phyloP scores from a whole-genome alignment of 768 basidiomycete genomes.

The Russula emetica region DNA sequence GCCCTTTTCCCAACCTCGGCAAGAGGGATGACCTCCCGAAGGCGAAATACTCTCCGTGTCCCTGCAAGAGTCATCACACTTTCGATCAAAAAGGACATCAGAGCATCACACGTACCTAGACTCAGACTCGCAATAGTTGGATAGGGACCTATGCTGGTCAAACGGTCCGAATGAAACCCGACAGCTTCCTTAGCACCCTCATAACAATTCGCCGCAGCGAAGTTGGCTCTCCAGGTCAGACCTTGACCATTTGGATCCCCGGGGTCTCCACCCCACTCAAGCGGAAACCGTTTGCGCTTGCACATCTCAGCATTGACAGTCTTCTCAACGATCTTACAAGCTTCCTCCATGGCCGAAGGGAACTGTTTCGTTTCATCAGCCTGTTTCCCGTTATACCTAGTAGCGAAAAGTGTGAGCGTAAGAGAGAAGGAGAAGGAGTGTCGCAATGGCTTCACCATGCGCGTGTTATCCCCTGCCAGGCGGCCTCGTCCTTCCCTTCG shows the following conservation, averaged over 20 bases:
- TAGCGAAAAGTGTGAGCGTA: neutral
- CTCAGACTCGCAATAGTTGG: slow-evolving; percentile 83
- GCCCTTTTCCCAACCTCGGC: slow-evolving; percentile 53
- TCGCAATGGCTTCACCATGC: slow-evolving; percentile 51
- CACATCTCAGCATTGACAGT: slow-evolving; percentile 68
- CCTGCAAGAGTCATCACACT: slow-evolving; percentile 35
- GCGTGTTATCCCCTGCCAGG: slow-evolving; percentile 69
- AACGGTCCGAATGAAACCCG: slow-evolving; percentile 76
- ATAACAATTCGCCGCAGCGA: slow-evolving; percentile 83
- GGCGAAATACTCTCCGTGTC: slow-evolving; percentile 62
- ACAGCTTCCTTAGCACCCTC: slow-evolving; percentile 78
- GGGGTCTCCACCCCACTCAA: slow-evolving; percentile 57
- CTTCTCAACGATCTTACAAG: slow-evolving; percentile 63
- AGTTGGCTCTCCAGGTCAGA: slow-evolving; percentile 68
- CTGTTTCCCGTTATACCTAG: slow-evolving; percentile 75
- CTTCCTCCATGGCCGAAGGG: slow-evolving; percentile 70
- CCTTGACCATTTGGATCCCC: slow-evolving; percentile 23
- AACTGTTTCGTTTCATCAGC: slow-evolving; percentile 56
- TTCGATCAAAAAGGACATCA: neutral
- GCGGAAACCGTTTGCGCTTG: slow-evolving; percentile 53
- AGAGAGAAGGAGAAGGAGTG: neutral
- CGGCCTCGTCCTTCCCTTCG: slow-evolving; percentile 38
- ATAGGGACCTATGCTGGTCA: slow-evolving; percentile 79
- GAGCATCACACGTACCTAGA: slow-evolving; percentile 47
- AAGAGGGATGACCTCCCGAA: slow-evolving; percentile 71